Base-by-base conservation (phyloP, 495 filamentous ascomycete species). In the Alectoria sarmentosa region DNA sequence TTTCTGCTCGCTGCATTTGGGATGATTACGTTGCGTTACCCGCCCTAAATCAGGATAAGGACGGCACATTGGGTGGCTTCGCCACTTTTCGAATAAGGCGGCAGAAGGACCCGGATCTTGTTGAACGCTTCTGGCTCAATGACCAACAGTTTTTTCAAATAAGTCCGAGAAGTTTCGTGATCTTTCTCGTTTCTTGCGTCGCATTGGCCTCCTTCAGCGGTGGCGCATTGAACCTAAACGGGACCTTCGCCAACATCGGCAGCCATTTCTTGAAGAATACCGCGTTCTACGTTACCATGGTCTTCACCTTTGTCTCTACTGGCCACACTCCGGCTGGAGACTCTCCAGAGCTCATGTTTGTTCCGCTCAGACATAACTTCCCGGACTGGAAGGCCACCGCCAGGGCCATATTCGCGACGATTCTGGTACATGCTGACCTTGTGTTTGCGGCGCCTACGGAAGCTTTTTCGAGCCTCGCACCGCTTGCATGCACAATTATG, bases 131-230 rank as follows among this genome's bases (percentile, higher is more conserved):
- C 17, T 55, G 52, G 52, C 52, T 55, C 52, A 34, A 34, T 34
- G 52, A 55, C 52, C 30, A 55, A 55, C 30, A 55, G 7, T 55
- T 28, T 28, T 55, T 55, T 34, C 52, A 55, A 21, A 55, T 34
- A 34, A 34, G 52, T 19, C 52, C 52, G 15, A 55, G 52, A n/a
- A 21, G 28, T 19, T 55, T 55, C 52, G 52, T 55, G 26, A 36
- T 55, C 28, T 55, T 19, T 34, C 34, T 55, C 30, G 28, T 55
- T 30, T 34, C 52, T 34, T 55, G 30, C 34, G 1, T 55, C 30
- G 52, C 30, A 34, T 21, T 55, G 52, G 28, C 28, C 17, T 34
- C 15, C 28, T 10, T 55, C 17, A 55, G 28, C 14, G 30, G 30
- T 34, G 52, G 52, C 17, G 28, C 17, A 36, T n/a, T 55, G 52